Evolutionary conservation across 805 yeast species (phyloP).

Genomic region (Saccharomycopsis babjevae): DNA sequence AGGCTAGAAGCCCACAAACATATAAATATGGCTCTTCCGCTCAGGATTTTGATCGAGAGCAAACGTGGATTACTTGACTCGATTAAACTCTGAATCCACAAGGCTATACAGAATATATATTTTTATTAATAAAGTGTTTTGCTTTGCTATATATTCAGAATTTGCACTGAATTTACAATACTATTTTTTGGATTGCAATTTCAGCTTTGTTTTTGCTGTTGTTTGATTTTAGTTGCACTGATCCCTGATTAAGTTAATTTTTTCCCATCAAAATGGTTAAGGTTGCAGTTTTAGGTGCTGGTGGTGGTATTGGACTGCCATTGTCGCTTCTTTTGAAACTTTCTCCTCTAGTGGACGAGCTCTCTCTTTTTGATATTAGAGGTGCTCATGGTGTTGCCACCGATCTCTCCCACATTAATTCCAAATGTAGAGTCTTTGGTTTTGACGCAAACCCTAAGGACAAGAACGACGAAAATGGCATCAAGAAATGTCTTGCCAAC

Average conservation of each 20-base stretch:
- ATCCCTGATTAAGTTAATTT: neutral
- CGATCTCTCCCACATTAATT: slow-evolving; percentile 69
- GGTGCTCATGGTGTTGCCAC: slow-evolving; percentile 75
- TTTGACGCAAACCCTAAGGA: slow-evolving; percentile 27
- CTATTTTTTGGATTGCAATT: too few species aligned
- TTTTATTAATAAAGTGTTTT: too few species aligned
- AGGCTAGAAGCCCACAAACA: too few species aligned
- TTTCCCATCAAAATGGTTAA: slow-evolving; percentile 26
- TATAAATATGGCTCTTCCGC: neutral
- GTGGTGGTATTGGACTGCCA: slow-evolving; percentile 79
- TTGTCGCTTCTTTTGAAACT: slow-evolving; percentile 56
- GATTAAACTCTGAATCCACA: too few species aligned
- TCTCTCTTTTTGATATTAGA: slow-evolving; percentile 62
- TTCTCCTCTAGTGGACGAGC: slow-evolving; percentile 56
- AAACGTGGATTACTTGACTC: neutral
- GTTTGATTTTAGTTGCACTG: too few species aligned
- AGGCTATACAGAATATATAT: too few species aligned
- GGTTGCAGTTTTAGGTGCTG: slow-evolving; percentile 74
- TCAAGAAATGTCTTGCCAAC: slow-evolving; percentile 58
- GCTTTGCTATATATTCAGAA: too few species aligned
- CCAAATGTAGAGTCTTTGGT: slow-evolving; percentile 54
- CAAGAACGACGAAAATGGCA: slow-evolving; percentile 49
- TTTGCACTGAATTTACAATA: too few species aligned
- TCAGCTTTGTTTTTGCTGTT: too few species aligned
- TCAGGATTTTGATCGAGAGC: neutral